These are phyloP conservation scores for Blastobotrys ciferrii DNA, from an alignment of 1,139 yeast genomes.

Conservation along the genomic window DNA sequence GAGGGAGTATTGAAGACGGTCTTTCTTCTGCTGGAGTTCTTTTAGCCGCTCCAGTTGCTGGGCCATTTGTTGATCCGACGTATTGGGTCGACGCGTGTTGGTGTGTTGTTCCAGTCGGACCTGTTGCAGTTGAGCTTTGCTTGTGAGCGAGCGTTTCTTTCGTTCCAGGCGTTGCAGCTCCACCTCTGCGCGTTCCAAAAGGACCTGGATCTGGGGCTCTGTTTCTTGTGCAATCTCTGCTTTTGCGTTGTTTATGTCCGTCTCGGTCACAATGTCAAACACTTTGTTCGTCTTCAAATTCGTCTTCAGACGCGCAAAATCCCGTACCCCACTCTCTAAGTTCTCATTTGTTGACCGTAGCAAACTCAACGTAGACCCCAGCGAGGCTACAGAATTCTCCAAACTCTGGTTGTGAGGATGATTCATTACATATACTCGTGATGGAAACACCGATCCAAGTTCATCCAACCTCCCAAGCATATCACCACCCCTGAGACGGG, in stretches of 20 bases:
- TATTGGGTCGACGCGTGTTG: slow-evolving; percentile 25
- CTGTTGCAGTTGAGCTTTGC: slow-evolving; percentile 31
- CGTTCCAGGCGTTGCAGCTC: slow-evolving; percentile 31
- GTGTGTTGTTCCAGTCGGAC: slow-evolving; percentile 26
- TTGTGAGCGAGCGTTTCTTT: slow-evolving; percentile 25
- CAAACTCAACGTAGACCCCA: slow-evolving; percentile 11
- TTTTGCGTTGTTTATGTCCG: slow-evolving; percentile 29
- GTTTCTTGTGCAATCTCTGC: slow-evolving; percentile 29
- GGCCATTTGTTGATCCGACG: slow-evolving; percentile 12
- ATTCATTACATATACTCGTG: slow-evolving; percentile 1
- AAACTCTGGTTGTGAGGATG: slow-evolving; percentile 13
- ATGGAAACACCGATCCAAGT: no score
- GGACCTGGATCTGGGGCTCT: slow-evolving; percentile 30
- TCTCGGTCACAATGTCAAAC: slow-evolving; percentile 34
- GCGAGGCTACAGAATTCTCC: slow-evolving; percentile 11
- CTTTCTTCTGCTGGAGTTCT: slow-evolving; percentile 39
- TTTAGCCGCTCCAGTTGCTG: slow-evolving; percentile 40
- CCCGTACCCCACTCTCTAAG: slow-evolving; percentile 23
- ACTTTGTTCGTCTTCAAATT: slow-evolving; percentile 29
- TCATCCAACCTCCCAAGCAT: no score
- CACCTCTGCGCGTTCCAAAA: slow-evolving; percentile 27
- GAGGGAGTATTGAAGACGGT: slow-evolving; percentile 38
- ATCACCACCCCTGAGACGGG: no score
- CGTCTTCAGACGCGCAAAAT: slow-evolving; percentile 28
- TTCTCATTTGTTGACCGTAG: slow-evolving; percentile 23